Evolutionary conservation across 2,329 filamentous ascomycete genomes (phyloP), one percentile per base, ranked within the genome.

Genomic region (Fusarium oxysporum): DNA sequence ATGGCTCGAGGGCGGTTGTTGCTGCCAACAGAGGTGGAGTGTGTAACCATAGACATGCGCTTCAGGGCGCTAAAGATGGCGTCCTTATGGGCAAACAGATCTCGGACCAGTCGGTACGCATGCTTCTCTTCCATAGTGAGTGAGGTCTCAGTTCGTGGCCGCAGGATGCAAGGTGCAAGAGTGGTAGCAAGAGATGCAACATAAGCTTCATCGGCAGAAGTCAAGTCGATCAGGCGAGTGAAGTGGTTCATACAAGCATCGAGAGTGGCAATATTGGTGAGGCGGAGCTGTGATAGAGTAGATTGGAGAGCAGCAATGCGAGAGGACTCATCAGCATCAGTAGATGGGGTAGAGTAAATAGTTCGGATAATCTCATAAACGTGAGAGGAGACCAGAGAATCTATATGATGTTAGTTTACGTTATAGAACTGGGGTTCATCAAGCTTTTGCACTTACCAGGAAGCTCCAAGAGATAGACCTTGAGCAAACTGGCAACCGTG

Each of bases 341-440:
- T 89, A 51, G 92, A 88, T 17, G 94, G 92, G 19, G 93, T 95
- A 51, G 91, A 92, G 85, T 99, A 99, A 73, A 99, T 97, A 4
- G 95, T 98, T 84, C 97, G 95, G 80, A 99, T 92, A 79, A 99
- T 98, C 84, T 99, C 97, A 82, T 99, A 99, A 65, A 99, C 95
- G 81, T 98, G 96, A 44, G 95, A 97, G 63, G 96, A 98, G 70
- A 99, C 96, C 70, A 99, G 88, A n/a, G 96, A 98, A 83, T 99
- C 96, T 96, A 51, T 21, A 14, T 25, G 23, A 7, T 45, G 71
- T 83, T 70, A 85, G 75, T 64, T 56, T 23, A 28, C 11, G 16
- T 23, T 44, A 21, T 33, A 8, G 3, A 37, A 3, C 19, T 37
- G 23, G 12, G 28, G 4, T 33, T 28, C 44, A 33, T 21, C 19